These are phyloP conservation scores for Aphanomyces euteiches DNA, from an alignment of 352 stramenopile genomes.

Conservation along the genomic window DNA sequence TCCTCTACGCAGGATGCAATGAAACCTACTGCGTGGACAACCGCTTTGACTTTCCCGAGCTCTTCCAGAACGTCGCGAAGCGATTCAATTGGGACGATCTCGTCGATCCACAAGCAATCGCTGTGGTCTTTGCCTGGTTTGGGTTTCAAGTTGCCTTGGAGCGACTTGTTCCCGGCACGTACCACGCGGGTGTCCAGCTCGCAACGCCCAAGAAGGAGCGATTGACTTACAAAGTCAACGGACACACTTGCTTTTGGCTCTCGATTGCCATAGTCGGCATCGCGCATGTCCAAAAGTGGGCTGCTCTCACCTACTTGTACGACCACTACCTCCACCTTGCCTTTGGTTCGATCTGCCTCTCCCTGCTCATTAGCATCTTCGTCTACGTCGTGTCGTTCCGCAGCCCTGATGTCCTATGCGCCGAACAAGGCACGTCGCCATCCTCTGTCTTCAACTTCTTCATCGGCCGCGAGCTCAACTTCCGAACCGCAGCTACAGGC, in stretches of 20 bases:
- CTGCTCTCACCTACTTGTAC: conserved; percentile 39
- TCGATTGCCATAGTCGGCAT: conserved; percentile 41
- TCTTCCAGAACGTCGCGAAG: conserved; percentile 31
- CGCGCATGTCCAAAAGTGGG: conserved; percentile 28
- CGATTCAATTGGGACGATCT: conserved; percentile 30
- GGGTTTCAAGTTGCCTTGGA: conserved; percentile 76
- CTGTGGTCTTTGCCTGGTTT: conserved; percentile 58
- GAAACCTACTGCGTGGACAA: conserved; percentile 27
- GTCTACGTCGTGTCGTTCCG: conserved; percentile 66
- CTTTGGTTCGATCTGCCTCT: conserved; percentile 53
- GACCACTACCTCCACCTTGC: conserved; percentile 57
- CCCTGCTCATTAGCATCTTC: conserved; percentile 49
- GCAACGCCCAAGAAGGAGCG: conserved; percentile 35
- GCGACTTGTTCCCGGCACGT: conserved; percentile 56
- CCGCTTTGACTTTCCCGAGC: conserved; percentile 21
- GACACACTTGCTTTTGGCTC: conserved; percentile 82
- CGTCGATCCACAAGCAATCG: conserved; percentile 33
- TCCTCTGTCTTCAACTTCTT: conserved; percentile 89
- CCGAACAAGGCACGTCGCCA: conserved; percentile 60
- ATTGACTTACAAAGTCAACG: conserved; percentile 79
- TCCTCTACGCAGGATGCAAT: conserved; percentile 25
- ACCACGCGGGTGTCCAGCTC: conserved; percentile 52
- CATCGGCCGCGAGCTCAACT: conserved; percentile 90
- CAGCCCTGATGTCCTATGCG: conserved; percentile 50
- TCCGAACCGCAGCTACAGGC: conserved; percentile 37